Percentiles rank a stretch among this genome's conserved stretches.
These are phyloP conservation scores for Suillus discolor DNA, from an alignment of 768 basidiomycete species.

Conservation along the genomic window DNA sequence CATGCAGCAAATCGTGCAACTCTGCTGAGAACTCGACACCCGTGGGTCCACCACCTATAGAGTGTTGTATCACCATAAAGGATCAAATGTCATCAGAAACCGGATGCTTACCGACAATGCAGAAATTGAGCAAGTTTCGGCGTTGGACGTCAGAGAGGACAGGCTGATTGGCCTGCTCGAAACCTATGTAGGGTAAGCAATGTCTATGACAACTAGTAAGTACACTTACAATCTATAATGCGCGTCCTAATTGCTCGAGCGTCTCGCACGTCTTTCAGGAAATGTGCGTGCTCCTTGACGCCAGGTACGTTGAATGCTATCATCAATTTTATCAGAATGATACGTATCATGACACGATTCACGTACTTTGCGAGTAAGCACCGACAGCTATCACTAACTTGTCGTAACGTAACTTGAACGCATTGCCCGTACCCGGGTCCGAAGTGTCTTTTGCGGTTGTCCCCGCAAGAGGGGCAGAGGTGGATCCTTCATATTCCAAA, in stretches of 20 bases:
- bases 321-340: slow-evolving; percentile 9
- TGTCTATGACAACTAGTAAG: slow-evolving; percentile 3
- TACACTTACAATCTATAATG: slow-evolving; percentile 66
- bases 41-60: slow-evolving; percentile 70
- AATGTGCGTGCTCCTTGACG: slow-evolving; percentile 80
- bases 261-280: slow-evolving; percentile 80
- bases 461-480: slow-evolving; percentile 15
- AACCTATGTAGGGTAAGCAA: slow-evolving; percentile 43
- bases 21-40: slow-evolving; percentile 87
- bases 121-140: slow-evolving; percentile 79
- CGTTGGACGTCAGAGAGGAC: slow-evolving; percentile 74
- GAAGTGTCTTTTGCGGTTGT: slow-evolving; percentile 20
- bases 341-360: not conserved
- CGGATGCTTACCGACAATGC: slow-evolving; percentile 70
- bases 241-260: slow-evolving; percentile 70
- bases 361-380: slow-evolving; percentile 80
- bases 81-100: slow-evolving; percentile 4
- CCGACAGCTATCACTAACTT: slow-evolving; percentile 86
- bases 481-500: slow-evolving; percentile 30
- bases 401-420: slow-evolving; percentile 71
- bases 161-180: slow-evolving; percentile 87
- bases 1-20: slow-evolving; percentile 72
- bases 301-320: slow-evolving; percentile 72
- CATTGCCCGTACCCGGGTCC: slow-evolving; percentile 25
- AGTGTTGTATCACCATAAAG: slow-evolving; percentile 4